Evolutionary conservation across 768 basidiomycete species (phyloP).

Genomic region (Collybiopsis luxurians): DNA sequence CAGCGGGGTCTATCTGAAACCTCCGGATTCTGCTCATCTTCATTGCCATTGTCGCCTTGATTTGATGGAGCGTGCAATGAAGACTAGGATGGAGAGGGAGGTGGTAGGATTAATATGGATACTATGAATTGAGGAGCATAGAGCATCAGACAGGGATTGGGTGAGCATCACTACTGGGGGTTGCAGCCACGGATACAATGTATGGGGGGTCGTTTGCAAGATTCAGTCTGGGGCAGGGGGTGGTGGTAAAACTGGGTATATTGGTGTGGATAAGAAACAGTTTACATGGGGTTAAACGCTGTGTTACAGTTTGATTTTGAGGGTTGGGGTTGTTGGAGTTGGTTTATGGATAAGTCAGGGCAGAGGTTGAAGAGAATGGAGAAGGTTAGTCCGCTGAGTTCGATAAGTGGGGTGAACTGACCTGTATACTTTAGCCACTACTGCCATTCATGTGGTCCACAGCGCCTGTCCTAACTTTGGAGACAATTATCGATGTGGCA

Average conservation of each 20-base stretch:
- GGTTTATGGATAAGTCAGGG: constrained; percentile 29
- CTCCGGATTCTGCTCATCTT: constrained; percentile 62
- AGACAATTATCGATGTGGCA: constrained; percentile 85
- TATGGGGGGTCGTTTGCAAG: background rate
- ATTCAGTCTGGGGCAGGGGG: no score
- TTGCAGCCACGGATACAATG: no score
- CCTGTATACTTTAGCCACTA: background rate
- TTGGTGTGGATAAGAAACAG: background rate
- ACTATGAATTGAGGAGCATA: background rate
- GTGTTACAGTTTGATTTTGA: background rate
- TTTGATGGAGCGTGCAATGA: constrained; percentile 82
- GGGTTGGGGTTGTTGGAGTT: background rate
- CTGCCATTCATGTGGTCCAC: constrained; percentile 95
- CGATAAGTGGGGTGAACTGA: no score
- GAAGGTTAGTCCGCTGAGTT: constrained; percentile 38
- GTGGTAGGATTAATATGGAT: background rate
- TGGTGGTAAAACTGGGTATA: background rate
- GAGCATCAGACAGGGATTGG: background rate
- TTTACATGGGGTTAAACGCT: background rate
- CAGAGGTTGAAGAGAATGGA: constrained; percentile 85
- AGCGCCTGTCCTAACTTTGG: constrained; percentile 60
- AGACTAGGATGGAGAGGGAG: constrained; percentile 30
- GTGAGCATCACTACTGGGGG: no score
- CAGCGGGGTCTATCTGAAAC: constrained; percentile 92
- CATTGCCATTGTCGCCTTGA: constrained; percentile 48